These are phyloP conservation scores for Pachysandra terminalis DNA, from an alignment of 164 flowering plant species.

Conservation along the genomic window DNA sequence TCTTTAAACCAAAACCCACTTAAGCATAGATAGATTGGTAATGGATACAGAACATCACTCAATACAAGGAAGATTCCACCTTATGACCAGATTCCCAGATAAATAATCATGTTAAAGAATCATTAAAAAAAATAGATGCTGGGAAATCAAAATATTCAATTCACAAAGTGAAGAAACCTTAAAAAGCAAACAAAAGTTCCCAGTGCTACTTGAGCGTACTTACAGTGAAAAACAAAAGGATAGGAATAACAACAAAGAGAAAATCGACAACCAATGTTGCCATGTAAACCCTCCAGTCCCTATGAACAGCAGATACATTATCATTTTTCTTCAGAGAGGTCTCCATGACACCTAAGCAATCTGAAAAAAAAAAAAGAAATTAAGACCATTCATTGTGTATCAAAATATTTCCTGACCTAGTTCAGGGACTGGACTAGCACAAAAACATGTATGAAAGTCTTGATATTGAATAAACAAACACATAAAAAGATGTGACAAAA, in stretches of 20 bases:
- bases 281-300: slow-evolving; percentile 34
- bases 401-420: neutral
- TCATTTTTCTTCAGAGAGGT: slow-evolving; percentile 43
- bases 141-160: neutral
- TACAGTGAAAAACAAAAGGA: slow-evolving; percentile 62
- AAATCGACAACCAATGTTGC: slow-evolving; percentile 42
- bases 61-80: neutral
- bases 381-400: neutral
- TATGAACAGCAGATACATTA: slow-evolving; percentile 17
- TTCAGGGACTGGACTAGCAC: neutral
- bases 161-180: neutral
- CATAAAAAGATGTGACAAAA: neutral
- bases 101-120: neutral
- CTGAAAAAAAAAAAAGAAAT: slow-evolving; percentile 22
- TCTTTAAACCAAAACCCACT: neutral
- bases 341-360: slow-evolving; percentile 8
- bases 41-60: neutral
- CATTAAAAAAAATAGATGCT: neutral
- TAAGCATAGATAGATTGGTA: no score
- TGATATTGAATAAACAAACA: neutral
- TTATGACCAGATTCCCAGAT: neutral
- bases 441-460: neutral
- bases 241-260: slow-evolving; percentile 50
- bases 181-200: neutral
- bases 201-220: slow-evolving; percentile 23